A percentile compares a stretch with the other conserved stretches of the same genome.
phyloP scores from a whole-genome alignment of 1,139 yeast species.

The Scheffersomyces segobiensis region DNA sequence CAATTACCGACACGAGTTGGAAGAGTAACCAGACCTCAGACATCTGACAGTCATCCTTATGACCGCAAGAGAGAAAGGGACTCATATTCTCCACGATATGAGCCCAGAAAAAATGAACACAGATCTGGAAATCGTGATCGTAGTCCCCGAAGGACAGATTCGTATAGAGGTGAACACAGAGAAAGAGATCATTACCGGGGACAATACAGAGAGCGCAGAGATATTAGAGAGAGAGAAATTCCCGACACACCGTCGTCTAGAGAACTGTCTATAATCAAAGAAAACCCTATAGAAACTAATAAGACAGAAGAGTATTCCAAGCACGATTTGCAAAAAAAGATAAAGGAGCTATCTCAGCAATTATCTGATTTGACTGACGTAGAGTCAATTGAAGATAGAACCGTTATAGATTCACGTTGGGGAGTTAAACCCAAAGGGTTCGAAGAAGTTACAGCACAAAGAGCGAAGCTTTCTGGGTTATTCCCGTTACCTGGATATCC shows the following conservation, averaged over 20 bases:
- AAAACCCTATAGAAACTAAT: neutral
- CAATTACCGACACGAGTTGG: neutral
- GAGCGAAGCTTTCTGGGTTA: conserved; percentile 80
- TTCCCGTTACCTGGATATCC: conserved; percentile 78
- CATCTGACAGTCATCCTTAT: neutral
- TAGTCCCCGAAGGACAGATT: neutral
- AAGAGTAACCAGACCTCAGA: neutral
- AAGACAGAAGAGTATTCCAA: neutral
- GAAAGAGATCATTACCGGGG: neutral
- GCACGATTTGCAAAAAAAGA: neutral
- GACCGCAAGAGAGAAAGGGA: neutral
- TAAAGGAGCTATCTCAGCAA: neutral
- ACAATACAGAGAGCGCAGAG: neutral
- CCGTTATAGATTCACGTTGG: conserved; percentile 62
- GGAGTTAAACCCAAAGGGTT: conserved; percentile 74
- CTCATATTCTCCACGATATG: neutral
- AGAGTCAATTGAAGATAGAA: conserved; percentile 29
- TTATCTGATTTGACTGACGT: conserved; percentile 22
- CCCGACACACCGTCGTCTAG: neutral
- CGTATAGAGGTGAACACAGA: neutral
- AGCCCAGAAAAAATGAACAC: neutral
- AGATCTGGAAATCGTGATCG: neutral
- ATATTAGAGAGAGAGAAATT: neutral
- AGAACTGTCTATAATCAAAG: neutral
- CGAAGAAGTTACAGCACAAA: conserved; percentile 72